Evolutionary conservation across 169 alveolate genomes (phyloP).

Genomic region (Cryptosporidium sp.): DNA sequence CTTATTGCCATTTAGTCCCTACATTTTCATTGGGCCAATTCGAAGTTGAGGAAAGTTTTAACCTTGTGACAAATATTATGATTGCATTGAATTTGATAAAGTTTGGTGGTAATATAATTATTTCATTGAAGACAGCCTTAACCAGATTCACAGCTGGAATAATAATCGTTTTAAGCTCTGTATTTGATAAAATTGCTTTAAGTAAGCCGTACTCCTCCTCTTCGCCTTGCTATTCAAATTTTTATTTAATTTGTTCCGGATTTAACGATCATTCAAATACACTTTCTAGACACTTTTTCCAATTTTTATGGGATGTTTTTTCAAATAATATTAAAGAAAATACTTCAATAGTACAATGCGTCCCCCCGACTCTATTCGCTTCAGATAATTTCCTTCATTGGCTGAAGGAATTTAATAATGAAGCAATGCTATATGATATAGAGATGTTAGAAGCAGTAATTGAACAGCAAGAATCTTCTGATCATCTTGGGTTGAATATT

Average conservation of each 20-base stretch:
- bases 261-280: constrained; percentile 80
- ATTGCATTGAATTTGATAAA: constrained; percentile 79
- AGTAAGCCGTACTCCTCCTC: constrained; percentile 79
- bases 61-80: constrained; percentile 51
- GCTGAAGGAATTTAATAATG: constrained; percentile 59
- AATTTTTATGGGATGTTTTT: constrained; percentile 83
- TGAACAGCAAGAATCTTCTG: constrained; percentile 43
- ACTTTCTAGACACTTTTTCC: constrained; percentile 81
- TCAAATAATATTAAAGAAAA: constrained; percentile 78
- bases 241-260: constrained; percentile 78
- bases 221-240: constrained; percentile 80
- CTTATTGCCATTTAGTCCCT: constrained; percentile 58
- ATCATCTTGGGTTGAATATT: neutral
- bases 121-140: constrained; percentile 75
- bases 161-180: constrained; percentile 78
- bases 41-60: constrained; percentile 24
- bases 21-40: constrained; percentile 70
- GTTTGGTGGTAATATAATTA: constrained; percentile 80
- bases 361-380: constrained; percentile 72
- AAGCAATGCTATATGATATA: constrained; percentile 40
- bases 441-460: constrained; percentile 57
- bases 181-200: constrained; percentile 79
- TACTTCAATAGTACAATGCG: constrained; percentile 77
- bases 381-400: constrained; percentile 68
- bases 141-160: constrained; percentile 82